Evolutionary conservation across 2,329 filamentous ascomycete species (phyloP).

Genomic region (Penicillium sp.): DNA sequence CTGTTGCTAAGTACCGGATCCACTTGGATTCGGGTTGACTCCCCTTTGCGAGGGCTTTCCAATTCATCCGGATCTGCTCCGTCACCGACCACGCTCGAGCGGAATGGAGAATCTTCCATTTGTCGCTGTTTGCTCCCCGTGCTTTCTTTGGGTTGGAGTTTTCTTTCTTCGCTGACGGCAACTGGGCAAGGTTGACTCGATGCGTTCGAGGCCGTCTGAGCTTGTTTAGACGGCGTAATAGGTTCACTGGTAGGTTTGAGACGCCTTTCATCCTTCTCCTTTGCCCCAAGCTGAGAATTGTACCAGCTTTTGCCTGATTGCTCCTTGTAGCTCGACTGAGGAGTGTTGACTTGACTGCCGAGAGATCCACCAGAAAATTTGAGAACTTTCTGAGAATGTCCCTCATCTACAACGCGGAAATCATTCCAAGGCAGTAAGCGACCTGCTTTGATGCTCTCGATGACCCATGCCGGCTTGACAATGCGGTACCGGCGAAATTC

Average conservation of each 20-base stretch:
- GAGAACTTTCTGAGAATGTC: slow-evolving; percentile 72
- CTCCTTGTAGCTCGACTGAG: slow-evolving; percentile 63
- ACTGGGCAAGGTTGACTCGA: slow-evolving; percentile 30
- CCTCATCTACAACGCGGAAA: slow-evolving; percentile 80
- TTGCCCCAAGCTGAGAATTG: slow-evolving; percentile 58
- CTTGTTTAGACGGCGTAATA: neutral
- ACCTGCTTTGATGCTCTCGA: slow-evolving; percentile 78
- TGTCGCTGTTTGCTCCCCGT: slow-evolving; percentile 64
- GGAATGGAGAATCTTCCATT: slow-evolving; percentile 47
- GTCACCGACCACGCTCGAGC: slow-evolving; percentile 19
- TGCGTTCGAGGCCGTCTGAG: neutral
- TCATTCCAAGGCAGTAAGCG: slow-evolving; percentile 77
- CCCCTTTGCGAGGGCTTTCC: slow-evolving; percentile 38
- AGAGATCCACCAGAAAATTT: slow-evolving; percentile 59
- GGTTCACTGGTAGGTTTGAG: neutral
- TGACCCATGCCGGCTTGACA: slow-evolving; percentile 90
- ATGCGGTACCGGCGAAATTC: slow-evolving; percentile 86
- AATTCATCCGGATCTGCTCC: slow-evolving; percentile 47
- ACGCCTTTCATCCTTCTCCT: slow-evolving; percentile 18
- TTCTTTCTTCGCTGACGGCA: slow-evolving; percentile 11
- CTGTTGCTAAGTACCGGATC: slow-evolving; percentile 32
- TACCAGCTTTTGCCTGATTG: slow-evolving; percentile 83
- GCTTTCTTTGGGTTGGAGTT: slow-evolving; percentile 1
- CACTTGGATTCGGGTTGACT: slow-evolving; percentile 27
- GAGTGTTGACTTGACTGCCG: slow-evolving; percentile 58